A percentile compares a stretch with the other conserved stretches of the same genome.
These are phyloP conservation scores for Cyberlindnera suaveolens DNA, from an alignment of 805 yeast genomes.

Conservation along the genomic window DNA sequence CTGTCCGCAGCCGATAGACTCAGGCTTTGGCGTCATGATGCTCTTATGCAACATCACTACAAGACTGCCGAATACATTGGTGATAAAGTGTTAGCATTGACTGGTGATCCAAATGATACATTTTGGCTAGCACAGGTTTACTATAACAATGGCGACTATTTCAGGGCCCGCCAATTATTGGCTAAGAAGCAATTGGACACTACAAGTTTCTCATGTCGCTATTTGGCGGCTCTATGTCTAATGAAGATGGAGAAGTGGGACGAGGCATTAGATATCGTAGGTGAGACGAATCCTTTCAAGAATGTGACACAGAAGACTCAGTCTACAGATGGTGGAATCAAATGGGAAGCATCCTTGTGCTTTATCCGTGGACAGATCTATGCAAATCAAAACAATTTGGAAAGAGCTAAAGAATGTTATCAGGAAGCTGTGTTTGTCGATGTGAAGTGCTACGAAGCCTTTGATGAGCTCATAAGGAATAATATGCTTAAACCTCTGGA, in stretches of 20 bases:
- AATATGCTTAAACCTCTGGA: conserved; percentile 77
- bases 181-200: conserved; percentile 46
- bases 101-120: conserved; percentile 87
- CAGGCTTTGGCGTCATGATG: conserved; percentile 90
- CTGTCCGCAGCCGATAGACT: conserved; percentile 76
- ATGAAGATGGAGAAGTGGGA: conserved; percentile 74
- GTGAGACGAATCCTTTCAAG: conserved; percentile 72
- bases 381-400: conserved; percentile 77
- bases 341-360: conserved; percentile 82
- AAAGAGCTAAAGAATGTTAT: conserved; percentile 78
- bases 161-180: conserved; percentile 71
- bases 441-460: conserved; percentile 90
- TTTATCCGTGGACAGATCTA: conserved; percentile 79
- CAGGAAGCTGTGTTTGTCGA: conserved; percentile 84
- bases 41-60: conserved; percentile 86
- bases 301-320: conserved; percentile 30
- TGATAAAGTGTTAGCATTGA: conserved; percentile 79
- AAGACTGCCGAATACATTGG: conserved; percentile 87
- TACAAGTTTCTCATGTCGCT: conserved; percentile 67
- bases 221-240: conserved; percentile 70
- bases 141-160: conserved; percentile 67
- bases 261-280: conserved; percentile 81
- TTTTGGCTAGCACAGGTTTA: conserved; percentile 94
- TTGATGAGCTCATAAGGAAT: conserved; percentile 66
- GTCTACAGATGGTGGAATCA: conserved; percentile 76